These are phyloP conservation scores for Grosmannia clavigera DNA, from an alignment of 2,329 filamentous ascomycete species.

Conservation along the genomic window DNA sequence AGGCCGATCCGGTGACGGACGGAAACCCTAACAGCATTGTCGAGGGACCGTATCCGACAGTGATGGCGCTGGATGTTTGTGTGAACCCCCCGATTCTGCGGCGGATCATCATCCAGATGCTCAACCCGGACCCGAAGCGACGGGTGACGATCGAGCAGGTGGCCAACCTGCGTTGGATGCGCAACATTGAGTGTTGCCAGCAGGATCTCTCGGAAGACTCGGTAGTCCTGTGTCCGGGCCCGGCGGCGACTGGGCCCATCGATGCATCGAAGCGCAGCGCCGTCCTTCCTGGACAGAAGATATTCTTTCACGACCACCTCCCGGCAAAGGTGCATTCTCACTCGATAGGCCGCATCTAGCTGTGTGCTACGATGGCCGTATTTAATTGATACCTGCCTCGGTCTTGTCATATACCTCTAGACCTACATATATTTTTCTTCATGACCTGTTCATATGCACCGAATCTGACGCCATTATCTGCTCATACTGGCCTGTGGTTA, in stretches of 20 bases:
- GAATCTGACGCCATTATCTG: not conserved
- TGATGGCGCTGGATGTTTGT: slow-evolving; percentile 49
- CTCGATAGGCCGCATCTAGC: slow-evolving; percentile 4
- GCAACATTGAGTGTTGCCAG: slow-evolving; percentile 67
- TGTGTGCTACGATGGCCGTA: not conserved
- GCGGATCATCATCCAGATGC: slow-evolving; percentile 65
- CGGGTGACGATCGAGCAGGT: slow-evolving; percentile 60
- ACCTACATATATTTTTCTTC: not conserved
- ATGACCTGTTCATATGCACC: not conserved
- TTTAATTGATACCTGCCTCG: not conserved
- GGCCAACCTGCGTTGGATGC: slow-evolving; percentile 59
- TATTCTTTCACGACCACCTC: slow-evolving; percentile 47
- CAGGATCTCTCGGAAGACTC: slow-evolving; percentile 57
- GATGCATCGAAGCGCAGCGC: slow-evolving; percentile 47
- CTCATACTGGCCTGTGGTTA: too few species aligned
- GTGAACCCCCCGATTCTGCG: slow-evolving; percentile 57
- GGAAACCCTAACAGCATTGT: slow-evolving; percentile 24
- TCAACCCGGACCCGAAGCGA: slow-evolving; percentile 62
- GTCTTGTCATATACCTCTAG: not conserved
- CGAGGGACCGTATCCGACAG: slow-evolving; percentile 41
- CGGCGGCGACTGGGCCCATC: slow-evolving; percentile 31
- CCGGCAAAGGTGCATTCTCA: slow-evolving; percentile 28
- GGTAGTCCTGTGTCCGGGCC: slow-evolving; percentile 6
- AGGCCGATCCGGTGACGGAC: slow-evolving; percentile 28
- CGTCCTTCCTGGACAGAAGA: slow-evolving; percentile 32